Base-by-base conservation (phyloP, 805 yeast genomes). In the Brettanomyces custersianus region DNA sequence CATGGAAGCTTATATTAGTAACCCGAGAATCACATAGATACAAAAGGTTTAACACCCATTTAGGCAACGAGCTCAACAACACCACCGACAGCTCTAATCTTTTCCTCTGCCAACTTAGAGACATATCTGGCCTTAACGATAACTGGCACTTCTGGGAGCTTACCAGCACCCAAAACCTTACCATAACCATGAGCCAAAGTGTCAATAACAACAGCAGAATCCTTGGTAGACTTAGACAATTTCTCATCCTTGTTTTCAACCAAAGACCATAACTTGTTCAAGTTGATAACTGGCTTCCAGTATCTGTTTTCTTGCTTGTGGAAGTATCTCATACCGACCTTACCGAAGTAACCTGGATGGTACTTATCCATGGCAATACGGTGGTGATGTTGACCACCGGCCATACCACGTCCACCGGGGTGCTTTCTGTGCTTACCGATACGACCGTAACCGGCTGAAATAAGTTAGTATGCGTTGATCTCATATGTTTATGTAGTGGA, bases 271-370 rank as follows among this genome's bases (percentile, higher is more conserved):
- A 92, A 82, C 72, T 85, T 86, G 79, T 92, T 97, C 67, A 92
- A 75, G 90, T 92, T 92, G 70, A 92, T 74, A 60, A 82, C 84
- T 71, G 98, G 98, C 71, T 74, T 81, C 98, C 98, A 92, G 87
- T 78, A 80, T 65, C 84, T 96, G 75, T 71, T 74, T 63, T 72
- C 74, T 74, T 85, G 94, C 70, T 82, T 79, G 86, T 86, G 96
- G 95, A 80, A 90, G 81, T 83, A 81, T 83, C 98, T 86, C 96
- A 90, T 90, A 88, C 99, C 99, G 68, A 92, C 97, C 78, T 92
- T 94, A 84, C 99, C 99, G 76, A 92, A 92, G 90, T 92, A 92
- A 87, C 99, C 99, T 64, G 98, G 98, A 73, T 92, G 99, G 95
- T 84, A 92, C 74, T 90, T 92, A 72, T 92, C 99, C 77, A 92